phyloP scores from a whole-genome alignment of 2,329 filamentous ascomycete species.

The Colletotrichum nymphaeae region DNA sequence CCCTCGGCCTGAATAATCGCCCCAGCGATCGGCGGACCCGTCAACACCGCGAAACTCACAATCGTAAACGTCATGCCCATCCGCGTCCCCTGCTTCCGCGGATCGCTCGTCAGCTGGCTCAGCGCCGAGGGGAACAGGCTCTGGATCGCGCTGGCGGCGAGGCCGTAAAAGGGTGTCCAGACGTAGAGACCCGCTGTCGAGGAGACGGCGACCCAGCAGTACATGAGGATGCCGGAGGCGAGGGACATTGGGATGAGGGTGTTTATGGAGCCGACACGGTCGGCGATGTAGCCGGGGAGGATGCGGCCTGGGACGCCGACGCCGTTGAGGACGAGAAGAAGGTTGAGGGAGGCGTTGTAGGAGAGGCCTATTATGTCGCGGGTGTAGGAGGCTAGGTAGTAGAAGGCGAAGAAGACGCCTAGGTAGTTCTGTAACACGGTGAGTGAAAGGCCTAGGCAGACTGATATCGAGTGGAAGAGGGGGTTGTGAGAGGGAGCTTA shows the following conservation, averaged over 20 bases:
- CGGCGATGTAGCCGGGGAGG: conserved; percentile 68
- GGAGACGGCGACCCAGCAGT: conserved; percentile 69
- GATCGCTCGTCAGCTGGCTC: conserved; percentile 64
- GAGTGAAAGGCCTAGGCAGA: neutral
- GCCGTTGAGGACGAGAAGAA: conserved; percentile 75
- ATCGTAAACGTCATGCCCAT: conserved; percentile 71
- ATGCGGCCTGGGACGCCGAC: conserved; percentile 69
- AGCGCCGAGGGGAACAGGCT: conserved; percentile 73
- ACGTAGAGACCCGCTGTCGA: conserved; percentile 64
- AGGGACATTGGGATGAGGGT: conserved; percentile 62
- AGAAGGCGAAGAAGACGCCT: conserved; percentile 68
- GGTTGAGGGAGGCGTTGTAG: conserved; percentile 65
- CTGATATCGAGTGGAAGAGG: neutral
- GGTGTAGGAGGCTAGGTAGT: conserved; percentile 66
- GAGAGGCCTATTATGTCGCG: conserved; percentile 54
- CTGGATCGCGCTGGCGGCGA: conserved; percentile 73
- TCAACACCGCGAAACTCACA: conserved; percentile 64
- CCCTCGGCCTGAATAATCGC: conserved; percentile 56
- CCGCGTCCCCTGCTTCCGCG: conserved; percentile 62
- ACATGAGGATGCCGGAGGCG: conserved; percentile 56
- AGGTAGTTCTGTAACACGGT: conserved; percentile 54
- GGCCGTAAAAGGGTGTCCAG: conserved; percentile 73
- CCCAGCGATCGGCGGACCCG: conserved; percentile 63
- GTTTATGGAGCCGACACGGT: conserved; percentile 70
- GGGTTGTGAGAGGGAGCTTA: neutral